phyloP scores from a whole-genome alignment of 2,329 filamentous ascomycete species.

The Epichloe glyceriae region DNA sequence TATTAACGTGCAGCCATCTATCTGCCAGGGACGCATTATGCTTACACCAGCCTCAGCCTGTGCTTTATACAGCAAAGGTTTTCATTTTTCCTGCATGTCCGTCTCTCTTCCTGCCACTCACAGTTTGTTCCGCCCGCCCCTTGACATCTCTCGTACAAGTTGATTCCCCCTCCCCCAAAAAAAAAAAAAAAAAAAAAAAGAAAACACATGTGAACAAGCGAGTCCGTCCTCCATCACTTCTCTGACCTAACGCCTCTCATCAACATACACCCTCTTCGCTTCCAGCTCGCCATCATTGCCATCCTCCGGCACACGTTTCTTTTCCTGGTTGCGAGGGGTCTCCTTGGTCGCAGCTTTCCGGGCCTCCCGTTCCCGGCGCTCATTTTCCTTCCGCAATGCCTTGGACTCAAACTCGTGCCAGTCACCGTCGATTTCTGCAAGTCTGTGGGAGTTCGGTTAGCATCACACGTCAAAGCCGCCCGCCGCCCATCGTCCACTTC shows the following conservation, averaged over 20 bases:
- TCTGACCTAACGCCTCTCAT: constrained; percentile 10
- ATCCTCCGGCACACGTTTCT: constrained; percentile 25
- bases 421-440: constrained; percentile 74
- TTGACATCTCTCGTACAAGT: too few relatives aligned
- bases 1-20: too few relatives aligned
- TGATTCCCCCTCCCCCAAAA: too few relatives aligned
- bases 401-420: constrained; percentile 99
- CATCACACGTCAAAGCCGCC: not conserved
- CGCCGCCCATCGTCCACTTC: too few relatives aligned
- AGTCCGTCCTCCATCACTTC: not conserved
- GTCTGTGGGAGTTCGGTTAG: constrained; percentile 28
- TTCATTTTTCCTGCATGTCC: too few relatives aligned
- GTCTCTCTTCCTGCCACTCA: not conserved
- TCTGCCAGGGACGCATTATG: too few relatives aligned
- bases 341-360: constrained; percentile 30
- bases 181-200: too few relatives aligned
- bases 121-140: not conserved
- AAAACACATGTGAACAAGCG: not conserved
- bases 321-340: constrained; percentile 21
- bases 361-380: constrained; percentile 47
- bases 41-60: too few relatives aligned
- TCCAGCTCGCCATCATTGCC: constrained; percentile 18
- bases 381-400: constrained; percentile 79
- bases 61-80: too few relatives aligned
- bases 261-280: constrained; percentile 22